Evolutionary conservation across 2,329 filamentous ascomycete species (phyloP).

Genomic region (Gnomoniopsis smithogilvyi): DNA sequence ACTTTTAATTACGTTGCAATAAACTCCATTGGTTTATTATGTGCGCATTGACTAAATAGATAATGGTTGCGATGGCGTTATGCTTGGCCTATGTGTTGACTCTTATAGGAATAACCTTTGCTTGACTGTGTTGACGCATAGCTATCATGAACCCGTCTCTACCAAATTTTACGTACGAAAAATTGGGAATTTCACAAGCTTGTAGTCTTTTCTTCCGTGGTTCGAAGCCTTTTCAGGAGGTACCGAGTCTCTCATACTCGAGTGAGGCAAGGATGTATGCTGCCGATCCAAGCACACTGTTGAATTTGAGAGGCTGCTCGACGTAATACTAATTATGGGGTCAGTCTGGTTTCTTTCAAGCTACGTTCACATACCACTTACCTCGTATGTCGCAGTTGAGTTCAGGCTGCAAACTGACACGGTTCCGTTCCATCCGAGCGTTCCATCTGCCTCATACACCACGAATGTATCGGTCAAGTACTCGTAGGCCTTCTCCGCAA

Average conservation of each 20-base stretch:
- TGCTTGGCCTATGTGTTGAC: too few species aligned
- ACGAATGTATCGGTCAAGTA: conserved; percentile 39
- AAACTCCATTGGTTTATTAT: too few species aligned
- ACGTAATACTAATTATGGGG: neutral
- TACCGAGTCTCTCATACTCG: neutral
- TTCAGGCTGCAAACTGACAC: conserved; percentile 44
- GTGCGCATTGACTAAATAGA: too few species aligned
- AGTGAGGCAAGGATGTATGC: neutral
- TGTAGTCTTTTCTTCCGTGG: neutral
- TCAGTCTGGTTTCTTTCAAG: neutral
- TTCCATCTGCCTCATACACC: conserved; percentile 38
- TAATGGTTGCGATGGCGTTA: too few species aligned
- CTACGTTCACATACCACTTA: conserved; percentile 24
- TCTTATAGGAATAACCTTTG: too few species aligned
- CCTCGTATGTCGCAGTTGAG: conserved; percentile 41
- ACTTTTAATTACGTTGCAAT: too few species aligned
- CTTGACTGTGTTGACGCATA: too few species aligned
- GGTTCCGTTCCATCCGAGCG: conserved; percentile 43
- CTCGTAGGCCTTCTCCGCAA: conserved; percentile 34
- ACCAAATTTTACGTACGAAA: too few species aligned
- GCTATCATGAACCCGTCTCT: too few species aligned
- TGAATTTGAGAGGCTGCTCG: neutral
- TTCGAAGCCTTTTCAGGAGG: neutral
- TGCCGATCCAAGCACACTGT: conserved; percentile 1
- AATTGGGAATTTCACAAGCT: neutral